These are phyloP conservation scores for sorghum (Sorghum bicolor) DNA, from an alignment of 176 grass and related monocot species.

Conservation along the genomic window Sorghum_bicolor_NCBIv3 NC_012874.2:67479001-67479500, in stretches of 20 bases:
- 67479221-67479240: constrained; percentile 93
- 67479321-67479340: not conserved
- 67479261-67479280: constrained; percentile 82
- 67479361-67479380: too few relatives aligned
- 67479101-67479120: not conserved
- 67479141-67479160: too few relatives aligned
- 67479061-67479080: constrained; percentile 46
- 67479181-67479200: constrained; percentile 70
- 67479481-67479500: too few relatives aligned
- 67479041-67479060: constrained; percentile 74
- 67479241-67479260: constrained; percentile 89
- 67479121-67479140: not conserved
- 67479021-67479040: constrained; percentile 67
- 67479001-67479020: constrained; percentile 96
- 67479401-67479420: too few relatives aligned
- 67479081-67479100: not conserved
- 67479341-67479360: not conserved
- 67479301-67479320: not conserved
- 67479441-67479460: too few relatives aligned
- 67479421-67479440: too few relatives aligned
- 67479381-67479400: too few relatives aligned
- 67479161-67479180: too few relatives aligned
- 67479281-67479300: constrained; percentile 50
- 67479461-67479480: too few relatives aligned
- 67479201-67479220: constrained; percentile 73